Evolutionary conservation across 2,329 filamentous ascomycete species (phyloP), one percentile per base, ranked within the genome.

Genomic region (Dactylellina sp.): DNA sequence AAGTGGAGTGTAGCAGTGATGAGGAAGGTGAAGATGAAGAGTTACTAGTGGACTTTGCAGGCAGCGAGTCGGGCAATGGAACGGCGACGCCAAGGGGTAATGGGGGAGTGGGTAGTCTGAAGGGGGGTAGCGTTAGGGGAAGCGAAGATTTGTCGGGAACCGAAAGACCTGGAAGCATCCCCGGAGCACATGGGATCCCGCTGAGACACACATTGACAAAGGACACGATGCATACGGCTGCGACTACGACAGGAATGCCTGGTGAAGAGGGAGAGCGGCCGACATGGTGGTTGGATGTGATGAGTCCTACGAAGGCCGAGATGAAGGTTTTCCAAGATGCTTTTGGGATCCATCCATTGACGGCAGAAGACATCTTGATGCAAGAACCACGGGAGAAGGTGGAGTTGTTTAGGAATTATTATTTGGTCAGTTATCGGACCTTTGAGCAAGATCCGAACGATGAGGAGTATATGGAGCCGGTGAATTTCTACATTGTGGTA

Each of bases 361-460:
- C 95, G 0, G 91, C 94, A 40, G 95, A 99, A 82, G 95, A 99
- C 84, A 97, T 99, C 77, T 89, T 90, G 72, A 96, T 92, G 0
- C 93, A 97, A 80, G 95, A 99, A 82, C 91, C 93, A 9, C 93
- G 95, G 46, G 95, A 99, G 83, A 99, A 99, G 84, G 97, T 99
- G 64, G 95, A 99, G 82, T 86, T 99, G 22, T 99, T 99, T 83
- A 91, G 92, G 22, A 92, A 93, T 44, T 99, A 99, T 83, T 99
- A 99, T 83, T 98, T 99, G 81, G 92, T 97, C 56, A 96, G 92
- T 81, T 99, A 98, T 86, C 89, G 94, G 60, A 97, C 93, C 1
- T 99, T 98, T 7, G 90, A 94, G 62, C 85, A 92, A 76, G 91
- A 96, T 77, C 89, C 91, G 77, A 86, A 89, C 35, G 89, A 89